A percentile compares a stretch with the other conserved stretches of the same genome.
Evolutionary conservation across 305 asterid genomes (phyloP).

Genomic region (Rubia balearica): DNA sequence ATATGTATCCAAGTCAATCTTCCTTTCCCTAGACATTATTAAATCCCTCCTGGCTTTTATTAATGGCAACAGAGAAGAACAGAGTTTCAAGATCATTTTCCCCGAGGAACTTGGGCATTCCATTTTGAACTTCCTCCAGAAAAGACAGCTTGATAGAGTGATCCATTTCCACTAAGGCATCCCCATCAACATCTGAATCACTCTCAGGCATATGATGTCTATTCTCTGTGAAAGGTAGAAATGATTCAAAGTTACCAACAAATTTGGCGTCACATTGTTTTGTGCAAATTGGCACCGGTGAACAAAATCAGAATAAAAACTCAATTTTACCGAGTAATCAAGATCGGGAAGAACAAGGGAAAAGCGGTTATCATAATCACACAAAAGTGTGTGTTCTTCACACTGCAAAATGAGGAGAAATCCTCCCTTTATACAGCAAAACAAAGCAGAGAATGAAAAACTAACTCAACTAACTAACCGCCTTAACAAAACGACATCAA

Average conservation of each 20-base stretch:
- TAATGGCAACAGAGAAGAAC: slow-evolving; percentile 72
- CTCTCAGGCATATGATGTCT: slow-evolving; percentile 88
- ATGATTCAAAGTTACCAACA: slow-evolving; percentile 63
- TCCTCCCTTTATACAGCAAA: no score
- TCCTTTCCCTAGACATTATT: slow-evolving; percentile 54
- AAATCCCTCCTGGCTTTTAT: slow-evolving; percentile 64
- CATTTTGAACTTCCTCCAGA: slow-evolving; percentile 72
- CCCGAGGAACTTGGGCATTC: slow-evolving; percentile 56
- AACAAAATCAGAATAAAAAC: no score
- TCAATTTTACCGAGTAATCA: no score
- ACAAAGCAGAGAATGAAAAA: no score
- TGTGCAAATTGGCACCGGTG: no score
- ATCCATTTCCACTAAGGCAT: slow-evolving; percentile 54
- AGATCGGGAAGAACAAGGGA: no score
- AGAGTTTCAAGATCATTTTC: slow-evolving; percentile 71
- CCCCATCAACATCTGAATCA: slow-evolving; percentile 91
- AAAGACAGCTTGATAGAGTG: slow-evolving; percentile 53
- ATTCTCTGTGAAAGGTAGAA: slow-evolving; percentile 70
- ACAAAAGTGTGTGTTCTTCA: no score
- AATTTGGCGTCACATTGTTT: no score
- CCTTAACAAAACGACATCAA: no score
- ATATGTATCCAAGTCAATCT: slow-evolving; percentile 54
- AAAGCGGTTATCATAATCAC: no score
- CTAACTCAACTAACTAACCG: no score
- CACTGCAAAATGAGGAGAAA: no score